These are phyloP conservation scores for Candida boleticola DNA, from an alignment of 805 yeast species.

Conservation along the genomic window DNA sequence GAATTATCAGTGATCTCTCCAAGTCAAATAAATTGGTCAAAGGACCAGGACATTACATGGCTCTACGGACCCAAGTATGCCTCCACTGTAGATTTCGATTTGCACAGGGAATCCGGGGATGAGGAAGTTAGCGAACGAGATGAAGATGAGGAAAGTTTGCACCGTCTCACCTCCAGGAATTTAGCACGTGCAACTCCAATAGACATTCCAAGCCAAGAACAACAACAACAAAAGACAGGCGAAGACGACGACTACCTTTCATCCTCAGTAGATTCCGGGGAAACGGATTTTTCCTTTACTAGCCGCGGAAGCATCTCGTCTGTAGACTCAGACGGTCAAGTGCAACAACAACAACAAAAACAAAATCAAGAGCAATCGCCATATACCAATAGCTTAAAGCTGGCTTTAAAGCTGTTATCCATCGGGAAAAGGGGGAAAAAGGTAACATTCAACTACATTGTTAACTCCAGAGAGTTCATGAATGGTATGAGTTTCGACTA, in stretches of 20 bases:
- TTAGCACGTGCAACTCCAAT: constrained; percentile 4
- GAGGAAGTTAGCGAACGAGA: not conserved
- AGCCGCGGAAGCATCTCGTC: constrained; percentile 10
- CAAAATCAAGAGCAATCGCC: constrained; percentile 8
- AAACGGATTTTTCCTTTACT: constrained; percentile 8
- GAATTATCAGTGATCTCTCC: constrained; percentile 37
- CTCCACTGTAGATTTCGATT: not conserved
- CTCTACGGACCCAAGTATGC: constrained; percentile 48
- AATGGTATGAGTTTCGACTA: constrained; percentile 45
- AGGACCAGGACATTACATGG: constrained; percentile 53
- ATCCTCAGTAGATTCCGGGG: constrained; percentile 14
- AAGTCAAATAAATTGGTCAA: constrained; percentile 50
- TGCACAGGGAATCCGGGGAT: not conserved
- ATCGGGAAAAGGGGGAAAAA: constrained; percentile 16
- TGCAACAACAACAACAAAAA: not conserved
- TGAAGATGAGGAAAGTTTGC: not conserved
- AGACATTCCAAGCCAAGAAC: constrained; percentile 4
- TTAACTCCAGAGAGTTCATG: constrained; percentile 45
- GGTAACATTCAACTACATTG: constrained; percentile 42
- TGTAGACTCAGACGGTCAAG: constrained; percentile 1
- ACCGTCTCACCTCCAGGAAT: constrained; percentile 1
- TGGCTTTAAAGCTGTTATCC: constrained; percentile 16
- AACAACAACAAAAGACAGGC: constrained; percentile 5
- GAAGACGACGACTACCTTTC: constrained; percentile 13
- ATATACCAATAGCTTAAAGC: constrained; percentile 12